Conservation (phyloP, 1,139 yeast genomes). For the Scheffersomyces quercinus region DNA sequence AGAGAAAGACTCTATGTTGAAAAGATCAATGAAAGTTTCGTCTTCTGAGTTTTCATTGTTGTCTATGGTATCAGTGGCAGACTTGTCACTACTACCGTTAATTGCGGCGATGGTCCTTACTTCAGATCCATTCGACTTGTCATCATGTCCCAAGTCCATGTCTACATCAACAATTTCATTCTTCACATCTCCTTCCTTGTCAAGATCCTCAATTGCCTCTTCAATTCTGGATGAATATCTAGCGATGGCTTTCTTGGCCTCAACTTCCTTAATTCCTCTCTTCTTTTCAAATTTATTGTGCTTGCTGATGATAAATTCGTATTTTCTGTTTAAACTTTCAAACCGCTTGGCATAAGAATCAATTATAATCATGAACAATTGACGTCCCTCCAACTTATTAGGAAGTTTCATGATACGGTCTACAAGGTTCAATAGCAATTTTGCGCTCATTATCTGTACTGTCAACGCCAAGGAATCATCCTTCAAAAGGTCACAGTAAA, state of each 20-base stretch:
- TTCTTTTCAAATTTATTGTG: slow-evolving; percentile 56
- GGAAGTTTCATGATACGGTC: slow-evolving; percentile 86
- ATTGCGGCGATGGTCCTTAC: neutral
- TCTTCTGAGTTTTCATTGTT: slow-evolving; percentile 34
- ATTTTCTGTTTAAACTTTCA: slow-evolving; percentile 70
- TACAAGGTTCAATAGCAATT: slow-evolving; percentile 79
- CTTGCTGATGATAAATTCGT: slow-evolving; percentile 63
- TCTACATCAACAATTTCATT: slow-evolving; percentile 19
- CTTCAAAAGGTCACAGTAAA: slow-evolving; percentile 78
- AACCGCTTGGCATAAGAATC: slow-evolving; percentile 88
- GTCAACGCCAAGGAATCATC: slow-evolving; percentile 85
- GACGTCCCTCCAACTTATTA: slow-evolving; percentile 82
- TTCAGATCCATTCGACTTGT: neutral
- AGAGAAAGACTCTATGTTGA: slow-evolving; percentile 40
- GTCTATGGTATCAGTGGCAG: slow-evolving; percentile 20
- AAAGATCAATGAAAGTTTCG: slow-evolving; percentile 26
- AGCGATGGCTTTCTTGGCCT: slow-evolving; percentile 42
- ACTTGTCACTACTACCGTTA: neutral
- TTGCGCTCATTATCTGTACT: slow-evolving; percentile 97
- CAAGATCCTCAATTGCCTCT: slow-evolving; percentile 9
- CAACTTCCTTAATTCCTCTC: slow-evolving; percentile 42
- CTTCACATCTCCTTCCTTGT: slow-evolving; percentile 1
- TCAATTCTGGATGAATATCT: slow-evolving; percentile 38
- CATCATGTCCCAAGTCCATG: slow-evolving; percentile 11
- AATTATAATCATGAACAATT: slow-evolving; percentile 75